Conservation (phyloP, 805 yeast species). For the Yarrowia keelungensis region DNA sequence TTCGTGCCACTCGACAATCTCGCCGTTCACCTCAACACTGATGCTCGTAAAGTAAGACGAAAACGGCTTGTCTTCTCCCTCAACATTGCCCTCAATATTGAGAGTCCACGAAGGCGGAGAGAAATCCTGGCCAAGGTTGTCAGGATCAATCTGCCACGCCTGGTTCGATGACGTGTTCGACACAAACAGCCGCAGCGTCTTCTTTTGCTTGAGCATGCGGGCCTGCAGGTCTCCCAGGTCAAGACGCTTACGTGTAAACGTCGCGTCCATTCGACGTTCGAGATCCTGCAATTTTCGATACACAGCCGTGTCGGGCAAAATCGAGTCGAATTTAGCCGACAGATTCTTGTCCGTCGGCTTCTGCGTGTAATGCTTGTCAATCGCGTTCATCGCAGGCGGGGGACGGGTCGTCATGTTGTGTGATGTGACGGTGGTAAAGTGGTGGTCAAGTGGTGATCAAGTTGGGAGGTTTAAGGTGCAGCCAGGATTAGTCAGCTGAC, state of each 20-base stretch:
- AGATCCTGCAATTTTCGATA: slow-evolving; percentile 77
- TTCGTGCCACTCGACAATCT: slow-evolving; percentile 90
- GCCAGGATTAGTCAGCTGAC: neutral
- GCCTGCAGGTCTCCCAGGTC: slow-evolving; percentile 78
- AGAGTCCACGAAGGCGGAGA: slow-evolving; percentile 43
- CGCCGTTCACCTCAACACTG: slow-evolving; percentile 67
- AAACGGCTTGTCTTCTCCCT: slow-evolving; percentile 50
- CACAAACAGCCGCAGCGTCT: slow-evolving; percentile 76
- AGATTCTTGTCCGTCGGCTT: slow-evolving; percentile 63
- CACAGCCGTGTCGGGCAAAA: slow-evolving; percentile 73
- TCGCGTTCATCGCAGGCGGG: slow-evolving; percentile 9
- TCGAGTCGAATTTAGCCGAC: slow-evolving; percentile 55
- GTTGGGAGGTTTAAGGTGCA: slow-evolving; percentile 14
- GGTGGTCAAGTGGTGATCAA: neutral
- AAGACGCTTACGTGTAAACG: slow-evolving; percentile 79
- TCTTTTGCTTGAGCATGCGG: slow-evolving; percentile 58
- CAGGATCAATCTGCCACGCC: slow-evolving; percentile 72
- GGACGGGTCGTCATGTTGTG: neutral
- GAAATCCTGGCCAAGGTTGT: slow-evolving; percentile 29
- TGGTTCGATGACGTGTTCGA: slow-evolving; percentile 86
- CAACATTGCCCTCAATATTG: slow-evolving; percentile 20
- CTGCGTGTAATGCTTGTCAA: slow-evolving; percentile 41
- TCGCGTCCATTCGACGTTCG: slow-evolving; percentile 82
- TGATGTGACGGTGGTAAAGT: neutral
- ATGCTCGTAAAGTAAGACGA: slow-evolving; percentile 83